Conservation (phyloP, 345 rosid species). For the Aquilaria yunnanensis region DNA sequence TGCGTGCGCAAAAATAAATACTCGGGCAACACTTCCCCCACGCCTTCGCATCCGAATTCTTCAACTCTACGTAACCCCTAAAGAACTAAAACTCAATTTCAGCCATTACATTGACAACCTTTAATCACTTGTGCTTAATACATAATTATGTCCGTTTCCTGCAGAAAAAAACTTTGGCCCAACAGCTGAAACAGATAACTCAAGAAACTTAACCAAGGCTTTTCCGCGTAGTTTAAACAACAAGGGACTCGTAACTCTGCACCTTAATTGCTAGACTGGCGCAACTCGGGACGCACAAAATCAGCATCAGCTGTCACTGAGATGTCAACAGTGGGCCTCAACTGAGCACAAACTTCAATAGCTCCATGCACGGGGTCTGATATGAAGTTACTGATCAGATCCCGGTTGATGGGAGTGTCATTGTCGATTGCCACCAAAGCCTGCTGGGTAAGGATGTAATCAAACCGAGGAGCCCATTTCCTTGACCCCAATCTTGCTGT, state of each 20-base stretch:
- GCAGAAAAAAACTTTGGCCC: too few relatives aligned
- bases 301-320: conserved; percentile 84
- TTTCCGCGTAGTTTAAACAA: too few relatives aligned
- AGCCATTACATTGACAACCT: too few relatives aligned
- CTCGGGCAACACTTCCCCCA: too few relatives aligned
- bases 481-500: conserved; percentile 92
- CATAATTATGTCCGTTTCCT: too few relatives aligned
- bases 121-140: too few relatives aligned
- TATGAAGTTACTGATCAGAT: conserved; percentile 79
- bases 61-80: too few relatives aligned
- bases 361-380: conserved; percentile 90
- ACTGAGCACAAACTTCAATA: conserved; percentile 66
- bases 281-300: conserved; percentile 89
- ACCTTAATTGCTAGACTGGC: conserved; percentile 54
- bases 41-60: too few relatives aligned
- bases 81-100: too few relatives aligned
- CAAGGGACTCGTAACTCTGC: too few relatives aligned
- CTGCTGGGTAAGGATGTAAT: conserved; percentile 76
- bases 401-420: conserved; percentile 52
- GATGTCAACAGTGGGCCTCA: conserved; percentile 87
- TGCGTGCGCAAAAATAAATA: too few relatives aligned
- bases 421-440: conserved; percentile 70
- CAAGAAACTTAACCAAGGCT: too few relatives aligned
- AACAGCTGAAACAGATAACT: conserved; percentile 8
- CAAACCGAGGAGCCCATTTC: conserved; percentile 94